phyloP scores from a whole-genome alignment of 2,329 filamentous ascomycete genomes.

The Elsinoe batatas region DNA sequence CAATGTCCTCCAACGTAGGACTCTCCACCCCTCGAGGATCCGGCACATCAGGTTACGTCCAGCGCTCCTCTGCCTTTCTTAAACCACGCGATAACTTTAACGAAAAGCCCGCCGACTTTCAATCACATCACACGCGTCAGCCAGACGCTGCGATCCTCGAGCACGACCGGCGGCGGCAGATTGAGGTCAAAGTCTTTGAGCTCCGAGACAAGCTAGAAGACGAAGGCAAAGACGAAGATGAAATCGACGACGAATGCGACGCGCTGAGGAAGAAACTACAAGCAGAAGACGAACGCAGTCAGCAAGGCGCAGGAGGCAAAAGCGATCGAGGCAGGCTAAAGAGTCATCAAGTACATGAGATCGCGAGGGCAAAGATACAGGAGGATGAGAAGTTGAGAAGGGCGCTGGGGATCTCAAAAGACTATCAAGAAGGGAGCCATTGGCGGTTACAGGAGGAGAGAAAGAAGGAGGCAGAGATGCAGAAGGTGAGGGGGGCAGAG shows the following conservation, averaged over 20 bases:
- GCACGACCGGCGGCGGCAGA: conserved; percentile 80
- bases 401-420: conserved; percentile 75
- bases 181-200: conserved; percentile 91
- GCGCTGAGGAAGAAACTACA: conserved; percentile 55
- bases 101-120: conserved; percentile 55
- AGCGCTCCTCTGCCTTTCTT: conserved; percentile 86
- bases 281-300: conserved; percentile 26
- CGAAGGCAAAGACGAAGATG: conserved; percentile 76
- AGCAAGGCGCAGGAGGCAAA: conserved; percentile 35
- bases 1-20: conserved; percentile 94
- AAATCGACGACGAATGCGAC: conserved; percentile 71
- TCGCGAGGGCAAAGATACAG: conserved; percentile 90
- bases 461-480: conserved; percentile 13
- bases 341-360: conserved; percentile 87
- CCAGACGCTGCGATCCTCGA: conserved; percentile 90
- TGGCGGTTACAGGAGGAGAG: conserved; percentile 78
- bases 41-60: conserved; percentile 94
- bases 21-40: conserved; percentile 88
- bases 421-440: conserved; percentile 78
- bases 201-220: conserved; percentile 86
- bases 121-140: conserved; percentile 68
- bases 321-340: conserved; percentile 50
- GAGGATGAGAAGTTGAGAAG: conserved; percentile 82
- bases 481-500: background rate
- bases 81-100: conserved; percentile 66